phyloP scores from a whole-genome alignment of 805 yeast genomes.

The Ogataea angusta region DNA sequence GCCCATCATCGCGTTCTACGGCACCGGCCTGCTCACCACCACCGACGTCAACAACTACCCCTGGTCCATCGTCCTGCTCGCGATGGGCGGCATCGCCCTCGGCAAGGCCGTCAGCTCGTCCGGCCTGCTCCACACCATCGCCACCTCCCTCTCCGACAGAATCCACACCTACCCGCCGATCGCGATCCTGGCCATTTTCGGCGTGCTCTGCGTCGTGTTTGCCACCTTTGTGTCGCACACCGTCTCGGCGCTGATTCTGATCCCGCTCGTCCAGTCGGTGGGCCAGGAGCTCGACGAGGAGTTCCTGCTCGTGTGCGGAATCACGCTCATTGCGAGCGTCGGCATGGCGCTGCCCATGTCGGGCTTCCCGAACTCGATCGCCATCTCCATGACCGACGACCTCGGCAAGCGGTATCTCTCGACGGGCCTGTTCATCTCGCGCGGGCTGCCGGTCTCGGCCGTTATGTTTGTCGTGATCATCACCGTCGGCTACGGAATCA shows the following conservation, averaged over 20 bases:
- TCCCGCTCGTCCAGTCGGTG: constrained; percentile 49
- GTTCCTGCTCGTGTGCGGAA: constrained; percentile 44
- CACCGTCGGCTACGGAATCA: constrained; percentile 49
- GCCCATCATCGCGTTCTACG: constrained; percentile 48
- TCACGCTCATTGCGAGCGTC: constrained; percentile 49
- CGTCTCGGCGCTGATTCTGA: constrained; percentile 50
- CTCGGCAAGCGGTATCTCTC: constrained; percentile 49
- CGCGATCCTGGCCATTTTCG: constrained; percentile 45
- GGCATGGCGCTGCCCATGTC: constrained; percentile 58
- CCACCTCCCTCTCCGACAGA: constrained; percentile 40
- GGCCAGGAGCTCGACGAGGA: constrained; percentile 47
- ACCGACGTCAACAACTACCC: constrained; percentile 51
- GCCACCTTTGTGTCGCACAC: constrained; percentile 57
- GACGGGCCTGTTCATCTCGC: constrained; percentile 46
- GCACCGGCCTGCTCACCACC: constrained; percentile 45
- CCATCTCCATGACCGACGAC: constrained; percentile 53
- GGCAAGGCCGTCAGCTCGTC: constrained; percentile 51
- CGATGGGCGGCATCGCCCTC: constrained; percentile 55
- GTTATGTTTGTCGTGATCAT: constrained; percentile 42
- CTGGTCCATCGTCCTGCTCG: constrained; percentile 52
- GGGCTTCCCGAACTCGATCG: constrained; percentile 57
- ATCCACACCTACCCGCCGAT: constrained; percentile 43
- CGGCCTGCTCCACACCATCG: constrained; percentile 46
- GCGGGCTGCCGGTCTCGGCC: constrained; percentile 51
- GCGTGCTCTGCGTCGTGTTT: constrained; percentile 46